A percentile compares a stretch with the other conserved stretches of the same genome.
Conservation (phyloP, 164 flowering plant genomes). For the Cinnamomum chago region DNA sequence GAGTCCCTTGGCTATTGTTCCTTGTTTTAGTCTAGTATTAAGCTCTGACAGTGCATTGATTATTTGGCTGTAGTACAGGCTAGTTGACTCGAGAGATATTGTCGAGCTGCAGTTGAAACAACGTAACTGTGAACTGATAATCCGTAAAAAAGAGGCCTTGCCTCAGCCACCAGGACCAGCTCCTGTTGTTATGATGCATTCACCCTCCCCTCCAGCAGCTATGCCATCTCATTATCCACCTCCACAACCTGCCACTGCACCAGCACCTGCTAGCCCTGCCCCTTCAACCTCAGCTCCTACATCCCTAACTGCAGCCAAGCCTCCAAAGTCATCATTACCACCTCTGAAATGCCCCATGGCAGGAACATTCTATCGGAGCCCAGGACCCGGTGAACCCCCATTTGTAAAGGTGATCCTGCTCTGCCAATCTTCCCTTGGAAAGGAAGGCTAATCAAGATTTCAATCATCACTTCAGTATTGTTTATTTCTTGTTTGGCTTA, state of each 20-base stretch:
- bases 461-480: background rate
- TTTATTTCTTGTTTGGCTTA: slow-evolving; percentile 5
- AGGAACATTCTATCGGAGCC: slow-evolving; percentile 69
- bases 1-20: slow-evolving; percentile 8
- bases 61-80: slow-evolving; percentile 35
- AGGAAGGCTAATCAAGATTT: background rate
- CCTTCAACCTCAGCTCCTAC: slow-evolving; percentile 26
- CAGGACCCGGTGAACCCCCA: slow-evolving; percentile 71
- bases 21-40: background rate
- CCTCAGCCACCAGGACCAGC: slow-evolving; percentile 47
- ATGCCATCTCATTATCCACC: slow-evolving; percentile 19
- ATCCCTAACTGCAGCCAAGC: slow-evolving; percentile 36
- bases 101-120: slow-evolving; percentile 82
- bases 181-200: slow-evolving; percentile 34
- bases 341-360: slow-evolving; percentile 84
- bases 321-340: slow-evolving; percentile 55
- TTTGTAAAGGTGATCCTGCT: slow-evolving; percentile 60
- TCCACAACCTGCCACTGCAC: slow-evolving; percentile 23
- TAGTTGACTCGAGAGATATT: slow-evolving; percentile 85
- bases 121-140: slow-evolving; percentile 60
- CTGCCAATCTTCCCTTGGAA: background rate
- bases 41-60: background rate
- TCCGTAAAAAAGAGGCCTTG: slow-evolving; percentile 85
- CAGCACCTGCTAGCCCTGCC: slow-evolving; percentile 17
- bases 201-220: slow-evolving; percentile 20